A percentile compares a stretch with the other conserved stretches of the same genome.
These are phyloP conservation scores for Neurospora sp. DNA, from an alignment of 2,329 filamentous ascomycete species.

Conservation along the genomic window DNA sequence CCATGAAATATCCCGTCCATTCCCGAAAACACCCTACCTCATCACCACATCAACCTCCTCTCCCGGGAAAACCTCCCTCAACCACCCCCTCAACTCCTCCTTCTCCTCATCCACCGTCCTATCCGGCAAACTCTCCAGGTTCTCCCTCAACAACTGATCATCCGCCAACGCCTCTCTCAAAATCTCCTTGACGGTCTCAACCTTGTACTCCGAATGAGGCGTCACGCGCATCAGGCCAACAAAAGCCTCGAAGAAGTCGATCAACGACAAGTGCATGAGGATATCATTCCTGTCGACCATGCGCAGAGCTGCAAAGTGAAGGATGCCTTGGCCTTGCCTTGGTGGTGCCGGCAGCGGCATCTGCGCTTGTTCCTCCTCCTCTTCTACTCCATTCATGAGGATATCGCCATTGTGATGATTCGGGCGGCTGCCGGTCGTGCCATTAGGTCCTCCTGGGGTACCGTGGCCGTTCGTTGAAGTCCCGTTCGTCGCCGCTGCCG, in stretches of 20 bases:
- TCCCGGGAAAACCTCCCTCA: conserved; percentile 30
- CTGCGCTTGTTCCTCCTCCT: not conserved
- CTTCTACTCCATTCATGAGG: conserved; percentile 5
- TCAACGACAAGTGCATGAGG: conserved; percentile 40
- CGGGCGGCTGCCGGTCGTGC: conserved; percentile 17
- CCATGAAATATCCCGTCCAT: no score
- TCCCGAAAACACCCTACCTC: conserved; percentile 3
- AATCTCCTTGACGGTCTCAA: conserved; percentile 27
- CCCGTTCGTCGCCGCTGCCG: not conserved
- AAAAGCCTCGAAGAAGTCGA: conserved; percentile 45
- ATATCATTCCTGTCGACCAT: conserved; percentile 42
- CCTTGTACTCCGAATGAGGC: conserved; percentile 22
- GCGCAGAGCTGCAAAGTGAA: conserved; percentile 40
- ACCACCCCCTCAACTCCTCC: conserved; percentile 35
- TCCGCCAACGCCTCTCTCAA: conserved; percentile 30
- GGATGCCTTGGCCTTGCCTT: conserved; percentile 26
- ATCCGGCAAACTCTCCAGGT: conserved; percentile 34
- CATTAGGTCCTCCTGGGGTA: not conserved
- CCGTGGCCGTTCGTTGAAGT: conserved; percentile 10
- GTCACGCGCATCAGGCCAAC: conserved; percentile 37
- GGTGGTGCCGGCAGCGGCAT: not conserved
- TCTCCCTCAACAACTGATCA: conserved; percentile 29
- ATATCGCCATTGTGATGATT: conserved; percentile 3
- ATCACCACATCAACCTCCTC: conserved; percentile 12
- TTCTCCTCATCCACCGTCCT: conserved; percentile 42